Base-by-base conservation (phyloP, 768 basidiomycete species). In the Gloeostereum incarnatum region DNA sequence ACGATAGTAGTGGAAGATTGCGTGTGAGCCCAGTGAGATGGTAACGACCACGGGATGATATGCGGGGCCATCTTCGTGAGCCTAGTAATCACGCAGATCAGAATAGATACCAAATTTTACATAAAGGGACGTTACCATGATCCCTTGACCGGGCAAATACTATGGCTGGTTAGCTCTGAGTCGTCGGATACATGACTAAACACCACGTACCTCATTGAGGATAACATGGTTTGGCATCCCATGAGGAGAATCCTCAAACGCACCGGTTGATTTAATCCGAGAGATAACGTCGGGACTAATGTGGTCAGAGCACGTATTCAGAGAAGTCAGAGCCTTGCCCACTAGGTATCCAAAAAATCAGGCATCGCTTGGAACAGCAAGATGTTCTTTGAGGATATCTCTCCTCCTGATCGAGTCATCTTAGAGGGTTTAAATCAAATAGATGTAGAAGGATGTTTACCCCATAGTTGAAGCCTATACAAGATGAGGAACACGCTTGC, bases 91-190 rank as follows among this genome's bases (percentile, higher is more conserved):
- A 31, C 25, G 18, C 9, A 40, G 2, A 36, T 36, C 20, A 31
- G n/a, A 18, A 31, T 37, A 7, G 24, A 30, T 22, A 9, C n/a
- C 3, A 42, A 22, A 20, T 9, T 35, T 42, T 19, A 21, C 25
- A 21, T 30, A 24, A 31, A 36, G 27, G 29, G 25, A 58, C 65
- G 39, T n/a, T 55, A 91, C 91, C 74, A 92, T 85, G 43, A 98
- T 97, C 8, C 94, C 93, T 62, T 96, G 90, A 1, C 86, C 88
- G 6, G 89, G 73, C 13, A 77, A 69, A 58, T 97, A 97, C 78
- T 86, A 49, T 4, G 23, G 3, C 18, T 16, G 19, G 20, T 34
- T 32, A 41, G 35, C 20, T 38, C 31, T 23, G 22, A 34, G 38
- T 16, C 37, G 32, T 38, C 26, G 42, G 52, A 44, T 51, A 44